A percentile compares a stretch with the other conserved stretches of the same genome.
Conservation (phyloP, 495 filamentous ascomycete genomes). For the Neurospora terricola region DNA sequence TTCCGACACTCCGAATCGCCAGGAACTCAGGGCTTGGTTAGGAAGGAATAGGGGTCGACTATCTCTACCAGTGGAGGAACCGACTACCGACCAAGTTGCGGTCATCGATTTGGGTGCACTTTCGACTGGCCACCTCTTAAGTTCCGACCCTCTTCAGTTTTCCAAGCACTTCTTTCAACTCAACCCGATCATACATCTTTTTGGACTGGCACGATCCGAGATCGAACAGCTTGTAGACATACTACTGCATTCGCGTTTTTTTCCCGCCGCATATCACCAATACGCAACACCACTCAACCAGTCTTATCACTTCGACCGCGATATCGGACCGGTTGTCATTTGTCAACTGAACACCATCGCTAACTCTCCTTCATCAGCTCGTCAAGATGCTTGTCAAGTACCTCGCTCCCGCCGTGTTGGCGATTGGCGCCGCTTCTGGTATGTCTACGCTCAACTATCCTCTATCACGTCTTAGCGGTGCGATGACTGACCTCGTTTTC, state of each 20-base stretch:
- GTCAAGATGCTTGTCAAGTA: conserved; percentile 65
- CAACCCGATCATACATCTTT: conserved; percentile 8
- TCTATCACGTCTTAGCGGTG: background rate
- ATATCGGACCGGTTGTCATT: background rate
- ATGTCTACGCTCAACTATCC: conserved; percentile 22
- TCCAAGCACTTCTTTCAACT: background rate
- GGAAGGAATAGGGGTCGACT: background rate
- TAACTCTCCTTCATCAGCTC: conserved; percentile 22
- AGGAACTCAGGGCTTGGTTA: background rate
- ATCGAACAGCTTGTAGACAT: conserved; percentile 12
- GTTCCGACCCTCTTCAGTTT: background rate
- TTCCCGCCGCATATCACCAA: conserved; percentile 1
- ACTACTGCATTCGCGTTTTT: conserved; percentile 12
- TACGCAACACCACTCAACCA: background rate
- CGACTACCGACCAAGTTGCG: background rate
- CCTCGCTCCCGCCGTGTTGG: conserved; percentile 65
- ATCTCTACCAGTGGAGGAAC: background rate
- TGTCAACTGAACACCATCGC: conserved; percentile 2
- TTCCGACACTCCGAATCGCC: background rate
- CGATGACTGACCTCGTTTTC: conserved; percentile 12
- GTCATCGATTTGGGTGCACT: background rate
- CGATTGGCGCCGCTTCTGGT: conserved; percentile 58
- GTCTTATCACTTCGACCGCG: background rate
- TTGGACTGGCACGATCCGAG: conserved; percentile 10
- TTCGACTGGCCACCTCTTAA: background rate